Evolutionary conservation across 2,329 filamentous ascomycete species (phyloP).

Genomic region (Leptodontidium sp.): DNA sequence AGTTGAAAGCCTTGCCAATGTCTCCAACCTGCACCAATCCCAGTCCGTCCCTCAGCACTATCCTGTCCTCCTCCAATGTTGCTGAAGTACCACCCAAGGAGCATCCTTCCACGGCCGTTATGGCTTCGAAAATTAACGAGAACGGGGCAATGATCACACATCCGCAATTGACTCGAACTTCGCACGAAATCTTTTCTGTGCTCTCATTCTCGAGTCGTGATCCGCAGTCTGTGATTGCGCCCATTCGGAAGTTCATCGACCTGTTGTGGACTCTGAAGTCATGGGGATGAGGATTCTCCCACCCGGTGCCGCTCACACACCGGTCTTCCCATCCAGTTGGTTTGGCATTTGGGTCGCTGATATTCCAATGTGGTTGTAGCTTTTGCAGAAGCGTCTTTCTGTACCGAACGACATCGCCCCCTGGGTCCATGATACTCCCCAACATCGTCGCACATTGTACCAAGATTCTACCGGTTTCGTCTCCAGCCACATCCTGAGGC

Average conservation of each 20-base stretch:
- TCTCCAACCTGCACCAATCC: conserved; percentile 32
- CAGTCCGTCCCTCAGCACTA: conserved; percentile 27
- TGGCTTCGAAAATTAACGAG: conserved; percentile 32
- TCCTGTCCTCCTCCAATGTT: conserved; percentile 29
- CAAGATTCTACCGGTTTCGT: conserved; percentile 30
- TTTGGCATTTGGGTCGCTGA: conserved; percentile 25
- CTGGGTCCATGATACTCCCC: conserved; percentile 28
- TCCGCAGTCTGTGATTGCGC: conserved; percentile 19
- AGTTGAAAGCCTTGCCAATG: conserved; percentile 26
- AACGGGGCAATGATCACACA: conserved; percentile 26
- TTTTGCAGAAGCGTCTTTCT: conserved; percentile 25
- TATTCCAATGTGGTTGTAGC: conserved; percentile 26
- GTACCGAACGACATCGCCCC: conserved; percentile 23
- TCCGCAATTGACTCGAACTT: conserved; percentile 27
- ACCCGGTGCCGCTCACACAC: conserved; percentile 24
- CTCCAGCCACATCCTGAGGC: conserved; percentile 18
- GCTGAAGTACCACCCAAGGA: conserved; percentile 26
- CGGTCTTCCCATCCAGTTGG: conserved; percentile 22
- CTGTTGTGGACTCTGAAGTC: conserved; percentile 24
- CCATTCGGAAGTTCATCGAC: conserved; percentile 28
- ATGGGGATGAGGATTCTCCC: conserved; percentile 22
- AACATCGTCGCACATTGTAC: conserved; percentile 32
- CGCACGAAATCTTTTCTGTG: conserved; percentile 25
- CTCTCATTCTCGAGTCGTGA: conserved; percentile 29
- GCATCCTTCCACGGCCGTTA: conserved; percentile 25